Base-by-base conservation (phyloP, 2,329 filamentous ascomycete genomes). In the Apiospora aurea region DNA sequence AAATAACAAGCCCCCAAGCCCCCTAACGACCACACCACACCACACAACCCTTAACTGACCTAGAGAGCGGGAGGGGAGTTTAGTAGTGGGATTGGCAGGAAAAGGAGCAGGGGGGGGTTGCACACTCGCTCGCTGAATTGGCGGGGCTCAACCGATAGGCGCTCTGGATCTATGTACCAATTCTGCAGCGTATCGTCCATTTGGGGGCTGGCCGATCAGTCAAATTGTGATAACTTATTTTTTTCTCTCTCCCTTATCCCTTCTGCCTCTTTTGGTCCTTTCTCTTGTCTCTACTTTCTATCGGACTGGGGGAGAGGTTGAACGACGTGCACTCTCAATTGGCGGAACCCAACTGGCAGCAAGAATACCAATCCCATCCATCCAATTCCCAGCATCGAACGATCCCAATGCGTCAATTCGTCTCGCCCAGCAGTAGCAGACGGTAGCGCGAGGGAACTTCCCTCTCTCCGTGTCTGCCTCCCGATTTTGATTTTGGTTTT, bases 141-240 rank as follows among this genome's bases (percentile, higher is more conserved):
- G 68, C 68, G 68, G 68, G 68, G 68, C 68, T 57, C 68, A 69
- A 53, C 68, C 46, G 68, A 69, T 57, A 69, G 46, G 68, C 46
- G 29, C 47, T 26, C 46, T 47, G 57, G 57, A 64, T 49, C 47
- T 47, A 57, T 69, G 26, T 68, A 44, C 43, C 67, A 49, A 69
- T 51, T 69, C 68, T 69, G 68, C 68, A 69, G 49, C 68, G 49
- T 69, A 53, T 69, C 49, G 46, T 41, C 68, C 68, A 41, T 51
- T 69, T 64, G 57, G 57, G 57, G 68, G 46, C 47, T 57, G 68
- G 47, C 68, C 46, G 68, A 69, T 69, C 46, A 51, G 44, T 68
- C 67, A 69, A 69, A 53, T 57, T 57, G 68, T 69, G 68, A 69
- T 57, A 53, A 51, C 38, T 53, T 69, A 51, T 51, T 51, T 69